These are phyloP conservation scores for Bolboschoenoplectus hybrid DNA, from an alignment of 202 grass and related monocot species.

Conservation along the genomic window DNA sequence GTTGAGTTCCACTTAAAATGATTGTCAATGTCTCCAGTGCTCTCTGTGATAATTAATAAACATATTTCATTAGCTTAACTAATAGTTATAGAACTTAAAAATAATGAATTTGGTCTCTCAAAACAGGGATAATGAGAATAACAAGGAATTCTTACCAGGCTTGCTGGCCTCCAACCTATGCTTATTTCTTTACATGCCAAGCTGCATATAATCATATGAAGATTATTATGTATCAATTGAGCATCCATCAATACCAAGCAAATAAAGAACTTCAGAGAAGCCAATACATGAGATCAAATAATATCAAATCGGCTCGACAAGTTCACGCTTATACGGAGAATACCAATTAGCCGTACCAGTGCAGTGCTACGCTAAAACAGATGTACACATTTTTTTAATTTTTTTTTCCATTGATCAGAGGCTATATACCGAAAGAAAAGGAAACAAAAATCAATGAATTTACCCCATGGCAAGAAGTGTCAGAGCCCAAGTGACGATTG, in stretches of 20 bases:
- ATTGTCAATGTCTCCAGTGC: constrained; percentile 77
- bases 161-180: constrained; percentile 56
- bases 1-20: constrained; percentile 70
- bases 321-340: neutral
- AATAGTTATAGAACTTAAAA: neutral
- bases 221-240: neutral
- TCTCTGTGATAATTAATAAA: constrained; percentile 40
- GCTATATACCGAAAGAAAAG: neutral
- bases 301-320: neutral
- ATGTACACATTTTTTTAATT: neutral
- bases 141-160: constrained; percentile 48
- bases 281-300: neutral
- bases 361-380: neutral
- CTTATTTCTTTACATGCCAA: constrained; percentile 96
- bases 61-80: neutral
- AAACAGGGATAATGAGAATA: neutral
- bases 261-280: neutral
- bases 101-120: constrained; percentile 3
- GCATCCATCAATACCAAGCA: neutral
- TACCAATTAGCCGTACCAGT: neutral
- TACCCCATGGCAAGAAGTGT: constrained; percentile 94
- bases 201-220: constrained; percentile 37
- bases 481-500: constrained; percentile 75
- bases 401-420: neutral
- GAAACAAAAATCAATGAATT: constrained; percentile 4